Conservation (phyloP, 2,329 filamentous ascomycete genomes). For the Cyanodermella asteris region DNA sequence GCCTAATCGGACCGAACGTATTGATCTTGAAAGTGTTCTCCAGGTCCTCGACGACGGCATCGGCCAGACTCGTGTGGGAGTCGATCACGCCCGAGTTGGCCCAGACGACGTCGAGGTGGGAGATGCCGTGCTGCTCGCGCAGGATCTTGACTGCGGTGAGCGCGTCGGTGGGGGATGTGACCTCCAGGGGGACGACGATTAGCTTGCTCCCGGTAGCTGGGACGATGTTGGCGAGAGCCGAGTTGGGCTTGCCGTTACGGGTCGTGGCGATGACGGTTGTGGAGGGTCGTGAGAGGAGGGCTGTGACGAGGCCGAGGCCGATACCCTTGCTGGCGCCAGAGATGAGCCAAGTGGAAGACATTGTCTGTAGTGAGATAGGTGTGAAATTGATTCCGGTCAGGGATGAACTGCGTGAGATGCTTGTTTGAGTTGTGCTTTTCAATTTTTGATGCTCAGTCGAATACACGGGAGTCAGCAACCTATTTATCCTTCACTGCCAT, state of each 20-base stretch:
- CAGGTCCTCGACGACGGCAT: slow-evolving; percentile 15
- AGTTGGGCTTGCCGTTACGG: slow-evolving; percentile 5
- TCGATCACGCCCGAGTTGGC: slow-evolving; percentile 27
- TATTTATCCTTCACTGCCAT: too few species aligned
- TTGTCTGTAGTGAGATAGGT: too few species aligned
- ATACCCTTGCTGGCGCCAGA: too few species aligned
- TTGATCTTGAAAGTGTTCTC: slow-evolving; percentile 14
- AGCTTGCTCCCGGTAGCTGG: slow-evolving; percentile 15
- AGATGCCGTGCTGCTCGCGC: slow-evolving; percentile 14
- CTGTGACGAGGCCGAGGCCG: slow-evolving; percentile 14
- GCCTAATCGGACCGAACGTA: slow-evolving; percentile 16
- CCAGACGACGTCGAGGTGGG: slow-evolving; percentile 27
- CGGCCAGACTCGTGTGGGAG: slow-evolving; percentile 13
- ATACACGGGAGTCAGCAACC: too few species aligned
- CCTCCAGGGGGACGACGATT: slow-evolving; percentile 23
- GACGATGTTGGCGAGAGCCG: slow-evolving; percentile 13
- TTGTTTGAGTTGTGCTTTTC: too few species aligned
- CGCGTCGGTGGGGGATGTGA: slow-evolving; percentile 14
- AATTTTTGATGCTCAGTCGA: too few species aligned
- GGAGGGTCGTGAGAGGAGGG: slow-evolving; percentile 16
- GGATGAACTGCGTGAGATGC: too few species aligned
- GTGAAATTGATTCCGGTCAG: too few species aligned
- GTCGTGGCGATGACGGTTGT: slow-evolving; percentile 12
- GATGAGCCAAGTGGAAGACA: too few species aligned
- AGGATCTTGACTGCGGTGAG: slow-evolving; percentile 14